Evolutionary conservation across 768 basidiomycete species (phyloP).

Genomic region (Crucibulum laeve): DNA sequence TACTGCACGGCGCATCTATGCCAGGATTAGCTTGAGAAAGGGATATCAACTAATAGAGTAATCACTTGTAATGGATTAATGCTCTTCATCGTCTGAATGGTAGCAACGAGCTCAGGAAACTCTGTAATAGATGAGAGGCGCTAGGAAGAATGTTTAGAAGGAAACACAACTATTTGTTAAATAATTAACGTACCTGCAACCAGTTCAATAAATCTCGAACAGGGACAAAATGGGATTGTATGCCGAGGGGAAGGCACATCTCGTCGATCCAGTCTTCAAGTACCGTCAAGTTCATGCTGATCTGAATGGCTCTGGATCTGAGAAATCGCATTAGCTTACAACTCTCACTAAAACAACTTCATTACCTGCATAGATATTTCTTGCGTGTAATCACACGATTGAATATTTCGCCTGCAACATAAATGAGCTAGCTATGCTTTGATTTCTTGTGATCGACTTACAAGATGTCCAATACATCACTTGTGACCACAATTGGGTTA

Average conservation of each 20-base stretch:
- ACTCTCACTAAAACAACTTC: neutral
- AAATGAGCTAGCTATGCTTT: neutral
- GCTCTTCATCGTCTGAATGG: conserved; percentile 80
- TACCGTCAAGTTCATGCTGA: conserved; percentile 78
- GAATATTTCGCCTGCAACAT: conserved; percentile 67
- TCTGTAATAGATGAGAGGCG: conserved; percentile 84
- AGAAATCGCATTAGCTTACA: conserved; percentile 3
- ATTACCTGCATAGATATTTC: conserved; percentile 87
- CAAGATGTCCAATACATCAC: conserved; percentile 98
- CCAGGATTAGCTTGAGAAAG: neutral
- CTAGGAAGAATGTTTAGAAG: conserved; percentile 30
- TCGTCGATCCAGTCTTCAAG: conserved; percentile 91
- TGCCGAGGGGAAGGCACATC: conserved; percentile 74
- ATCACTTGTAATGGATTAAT: conserved; percentile 89
- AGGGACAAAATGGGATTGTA: conserved; percentile 78
- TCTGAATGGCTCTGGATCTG: conserved; percentile 84
- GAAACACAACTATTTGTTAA: neutral
- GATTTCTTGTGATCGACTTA: conserved; percentile 30
- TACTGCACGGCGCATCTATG: conserved; percentile 87
- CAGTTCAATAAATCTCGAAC: conserved; percentile 81
- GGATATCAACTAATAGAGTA: conserved; percentile 1
- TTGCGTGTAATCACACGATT: conserved; percentile 86
- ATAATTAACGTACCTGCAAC: conserved; percentile 59
- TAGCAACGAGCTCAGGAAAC: conserved; percentile 84
- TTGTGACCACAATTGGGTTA: conserved; percentile 92